A percentile compares a stretch with the other conserved stretches of the same genome.
Evolutionary conservation across 2,329 filamentous ascomycete species (phyloP).

Genomic region (Davidsoniella neocaledoniae): DNA sequence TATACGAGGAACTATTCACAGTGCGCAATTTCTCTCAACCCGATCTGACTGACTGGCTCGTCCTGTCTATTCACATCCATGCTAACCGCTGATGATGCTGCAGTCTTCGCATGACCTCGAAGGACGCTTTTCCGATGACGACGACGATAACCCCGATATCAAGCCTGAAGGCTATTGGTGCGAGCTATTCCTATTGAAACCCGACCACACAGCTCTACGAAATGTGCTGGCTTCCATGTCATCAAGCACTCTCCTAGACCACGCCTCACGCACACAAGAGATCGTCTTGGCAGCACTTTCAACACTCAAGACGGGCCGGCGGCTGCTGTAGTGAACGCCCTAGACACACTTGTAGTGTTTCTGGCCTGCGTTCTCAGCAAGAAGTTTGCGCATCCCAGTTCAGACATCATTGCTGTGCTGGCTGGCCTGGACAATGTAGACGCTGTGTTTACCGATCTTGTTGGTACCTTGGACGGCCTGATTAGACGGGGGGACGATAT

Average conservation of each 20-base stretch:
- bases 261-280: constrained; percentile 63
- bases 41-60: not conserved
- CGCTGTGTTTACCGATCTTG: constrained; percentile 72
- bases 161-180: constrained; percentile 86
- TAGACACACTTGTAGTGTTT: constrained; percentile 67
- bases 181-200: constrained; percentile 83
- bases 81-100: not conserved
- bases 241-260: constrained; percentile 57
- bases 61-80: not conserved
- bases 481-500: constrained; percentile 51
- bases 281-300: constrained; percentile 39
- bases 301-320: not conserved
- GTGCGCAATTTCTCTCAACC: constrained; percentile 22
- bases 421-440: constrained; percentile 84
- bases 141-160: constrained; percentile 50
- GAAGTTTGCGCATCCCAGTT: constrained; percentile 86
- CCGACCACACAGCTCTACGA: constrained; percentile 54
- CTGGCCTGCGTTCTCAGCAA: constrained; percentile 69
- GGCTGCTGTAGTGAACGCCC: not conserved
- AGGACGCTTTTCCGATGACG: constrained; percentile 26
- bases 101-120: not conserved
- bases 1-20: constrained; percentile 77
- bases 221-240: constrained; percentile 51
- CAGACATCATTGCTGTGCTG: constrained; percentile 76
- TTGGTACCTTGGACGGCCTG: constrained; percentile 62